These are phyloP conservation scores for Ganoderma sinense DNA, from an alignment of 1,284 basidiomycete species.

Conservation along the genomic window DNA sequence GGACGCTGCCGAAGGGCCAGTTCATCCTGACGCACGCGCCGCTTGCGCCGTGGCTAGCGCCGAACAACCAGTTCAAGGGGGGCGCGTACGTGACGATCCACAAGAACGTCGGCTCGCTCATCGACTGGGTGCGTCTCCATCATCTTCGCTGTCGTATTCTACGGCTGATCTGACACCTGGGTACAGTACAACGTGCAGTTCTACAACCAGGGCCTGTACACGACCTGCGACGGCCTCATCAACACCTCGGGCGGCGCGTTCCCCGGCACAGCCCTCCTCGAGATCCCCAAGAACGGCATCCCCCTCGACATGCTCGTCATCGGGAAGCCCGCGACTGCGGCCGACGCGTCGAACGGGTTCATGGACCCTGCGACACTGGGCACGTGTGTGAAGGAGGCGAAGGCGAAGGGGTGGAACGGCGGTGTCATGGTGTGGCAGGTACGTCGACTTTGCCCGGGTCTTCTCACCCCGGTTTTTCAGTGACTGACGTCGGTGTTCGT, in stretches of 20 bases:
- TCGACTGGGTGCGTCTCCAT: constrained; percentile 20
- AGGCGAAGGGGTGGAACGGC: constrained; percentile 62
- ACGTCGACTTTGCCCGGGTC: background rate
- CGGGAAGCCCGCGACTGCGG: constrained; percentile 58
- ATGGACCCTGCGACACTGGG: constrained; percentile 61
- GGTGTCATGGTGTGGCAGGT: constrained; percentile 28
- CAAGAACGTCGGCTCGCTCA: constrained; percentile 53
- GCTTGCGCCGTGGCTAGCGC: no score
- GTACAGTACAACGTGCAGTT: constrained; percentile 62
- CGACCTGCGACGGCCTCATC: constrained; percentile 59
- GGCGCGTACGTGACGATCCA: constrained; percentile 69
- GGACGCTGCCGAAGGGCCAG: no score
- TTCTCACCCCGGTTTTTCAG: background rate
- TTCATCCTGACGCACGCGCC: no score
- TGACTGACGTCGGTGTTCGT: background rate
- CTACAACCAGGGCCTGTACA: constrained; percentile 58
- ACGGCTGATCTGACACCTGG: constrained; percentile 60
- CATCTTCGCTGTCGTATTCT: constrained; percentile 63
- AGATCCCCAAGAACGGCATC: constrained; percentile 64
- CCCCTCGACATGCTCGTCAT: constrained; percentile 57
- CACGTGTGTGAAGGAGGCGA: constrained; percentile 59
- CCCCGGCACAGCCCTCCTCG: constrained; percentile 51
- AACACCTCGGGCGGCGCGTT: constrained; percentile 39
- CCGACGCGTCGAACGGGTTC: constrained; percentile 60
- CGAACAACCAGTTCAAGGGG: constrained; percentile 41